These are phyloP conservation scores for Cinnamomum micranthum DNA, from an alignment of 164 flowering plant species.

Conservation along the genomic window DNA sequence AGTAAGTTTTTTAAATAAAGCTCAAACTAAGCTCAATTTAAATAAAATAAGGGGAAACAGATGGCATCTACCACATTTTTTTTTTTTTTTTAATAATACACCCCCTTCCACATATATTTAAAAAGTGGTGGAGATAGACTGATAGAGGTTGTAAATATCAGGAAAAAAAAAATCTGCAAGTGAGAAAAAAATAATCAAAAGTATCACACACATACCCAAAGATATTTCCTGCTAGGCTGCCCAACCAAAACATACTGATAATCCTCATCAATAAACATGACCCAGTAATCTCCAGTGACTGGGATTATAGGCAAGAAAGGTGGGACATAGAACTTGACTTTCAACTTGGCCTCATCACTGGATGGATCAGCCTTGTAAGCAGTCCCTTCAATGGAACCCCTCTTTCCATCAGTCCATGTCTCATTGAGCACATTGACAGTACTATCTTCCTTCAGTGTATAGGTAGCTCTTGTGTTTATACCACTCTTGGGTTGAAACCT, in stretches of 20 bases:
- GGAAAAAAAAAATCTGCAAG: neutral
- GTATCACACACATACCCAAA: constrained; percentile 58
- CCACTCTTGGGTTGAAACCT: constrained; percentile 68
- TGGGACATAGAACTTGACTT: constrained; percentile 88
- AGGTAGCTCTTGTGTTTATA: constrained; percentile 80
- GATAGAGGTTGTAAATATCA: too few relatives aligned
- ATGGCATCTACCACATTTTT: too few relatives aligned
- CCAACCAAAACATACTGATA: constrained; percentile 83
- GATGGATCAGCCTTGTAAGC: constrained; percentile 81
- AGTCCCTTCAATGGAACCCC: constrained; percentile 65
- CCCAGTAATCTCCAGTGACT: constrained; percentile 89
- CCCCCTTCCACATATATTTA: too few relatives aligned
- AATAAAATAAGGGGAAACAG: too few relatives aligned
- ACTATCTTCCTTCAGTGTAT: constrained; percentile 66
- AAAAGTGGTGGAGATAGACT: too few relatives aligned
- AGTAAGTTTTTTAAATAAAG: too few relatives aligned
- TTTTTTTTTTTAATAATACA: too few relatives aligned
- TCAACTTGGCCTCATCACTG: constrained; percentile 89
- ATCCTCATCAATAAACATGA: constrained; percentile 66
- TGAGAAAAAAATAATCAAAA: neutral
- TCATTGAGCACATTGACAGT: constrained; percentile 82
- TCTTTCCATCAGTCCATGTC: constrained; percentile 75
- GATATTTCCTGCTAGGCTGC: constrained; percentile 56
- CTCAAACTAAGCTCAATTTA: too few relatives aligned
- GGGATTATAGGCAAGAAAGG: constrained; percentile 90